Conservation (phyloP, 345 rosid genomes). For the Aegle marmelos region DNA sequence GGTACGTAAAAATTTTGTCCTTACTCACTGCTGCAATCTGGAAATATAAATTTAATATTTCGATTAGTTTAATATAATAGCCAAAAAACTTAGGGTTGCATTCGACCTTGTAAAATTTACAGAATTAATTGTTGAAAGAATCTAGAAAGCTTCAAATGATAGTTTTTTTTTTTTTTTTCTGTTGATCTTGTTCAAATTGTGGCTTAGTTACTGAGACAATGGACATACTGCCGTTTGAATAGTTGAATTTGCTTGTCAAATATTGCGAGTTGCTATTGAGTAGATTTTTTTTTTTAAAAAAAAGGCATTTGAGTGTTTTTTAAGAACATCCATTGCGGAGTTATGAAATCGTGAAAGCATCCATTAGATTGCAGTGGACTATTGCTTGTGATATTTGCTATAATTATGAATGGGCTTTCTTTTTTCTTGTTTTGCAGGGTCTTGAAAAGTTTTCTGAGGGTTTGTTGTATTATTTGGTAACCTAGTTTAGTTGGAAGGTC, state of each 20-base stretch:
- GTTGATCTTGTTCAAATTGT: not conserved
- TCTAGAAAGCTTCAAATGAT: not conserved
- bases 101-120: not conserved
- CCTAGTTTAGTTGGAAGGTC: not conserved
- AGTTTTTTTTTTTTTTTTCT: no score
- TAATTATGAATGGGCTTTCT: not conserved
- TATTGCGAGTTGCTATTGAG: not conserved
- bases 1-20: not conserved
- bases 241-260: not conserved
- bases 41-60: not conserved
- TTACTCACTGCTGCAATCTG: not conserved
- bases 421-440: not conserved
- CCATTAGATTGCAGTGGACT: not conserved
- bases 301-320: not conserved
- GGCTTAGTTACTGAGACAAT: not conserved
- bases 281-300: not conserved
- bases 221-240: not conserved
- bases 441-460: not conserved
- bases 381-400: not conserved
- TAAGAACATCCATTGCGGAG: not conserved
- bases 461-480: not conserved
- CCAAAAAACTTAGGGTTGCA: not conserved
- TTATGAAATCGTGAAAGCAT: not conserved
- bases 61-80: not conserved
- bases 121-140: not conserved